A percentile compares a stretch with the other conserved stretches of the same genome.
phyloP scores from a whole-genome alignment of 148 eudicot species.

The Vaccinium corymbosum region DNA sequence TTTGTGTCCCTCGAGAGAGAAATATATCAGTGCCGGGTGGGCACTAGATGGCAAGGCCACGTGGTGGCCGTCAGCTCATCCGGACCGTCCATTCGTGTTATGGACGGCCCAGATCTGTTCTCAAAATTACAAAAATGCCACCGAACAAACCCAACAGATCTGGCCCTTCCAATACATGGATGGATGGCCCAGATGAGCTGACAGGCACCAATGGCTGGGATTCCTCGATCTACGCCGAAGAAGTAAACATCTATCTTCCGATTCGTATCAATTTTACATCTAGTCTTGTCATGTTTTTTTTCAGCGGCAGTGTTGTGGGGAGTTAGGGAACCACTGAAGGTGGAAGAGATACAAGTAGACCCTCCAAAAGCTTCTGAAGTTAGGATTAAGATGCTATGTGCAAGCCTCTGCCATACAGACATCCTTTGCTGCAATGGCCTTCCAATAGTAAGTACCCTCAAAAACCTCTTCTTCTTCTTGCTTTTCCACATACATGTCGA shows the following conservation, averaged over 20 bases:
- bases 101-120: too few relatives aligned
- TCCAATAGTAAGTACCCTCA: slow-evolving; percentile 23
- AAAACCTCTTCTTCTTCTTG: neutral
- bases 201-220: neutral
- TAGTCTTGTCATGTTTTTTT: neutral
- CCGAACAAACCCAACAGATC: too few relatives aligned
- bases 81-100: too few relatives aligned
- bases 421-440: slow-evolving; percentile 31
- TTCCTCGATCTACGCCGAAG: neutral
- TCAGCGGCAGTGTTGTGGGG: slow-evolving; percentile 35
- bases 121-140: too few relatives aligned
- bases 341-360: slow-evolving; percentile 49
- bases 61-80: too few relatives aligned
- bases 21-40: too few relatives aligned
- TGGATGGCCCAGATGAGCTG: too few relatives aligned
- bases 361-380: slow-evolving; percentile 42
- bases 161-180: too few relatives aligned
- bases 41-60: too few relatives aligned
- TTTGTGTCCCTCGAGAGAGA: too few relatives aligned
- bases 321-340: slow-evolving; percentile 23
- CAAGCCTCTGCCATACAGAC: slow-evolving; percentile 54
- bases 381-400: slow-evolving; percentile 39
- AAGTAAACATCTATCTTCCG: too few relatives aligned
- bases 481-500: neutral
- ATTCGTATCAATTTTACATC: neutral